Percentiles rank a stretch among this genome's conserved stretches.
Conservation (phyloP, 1,284 basidiomycete genomes). For the Athelia psychrophila region DNA sequence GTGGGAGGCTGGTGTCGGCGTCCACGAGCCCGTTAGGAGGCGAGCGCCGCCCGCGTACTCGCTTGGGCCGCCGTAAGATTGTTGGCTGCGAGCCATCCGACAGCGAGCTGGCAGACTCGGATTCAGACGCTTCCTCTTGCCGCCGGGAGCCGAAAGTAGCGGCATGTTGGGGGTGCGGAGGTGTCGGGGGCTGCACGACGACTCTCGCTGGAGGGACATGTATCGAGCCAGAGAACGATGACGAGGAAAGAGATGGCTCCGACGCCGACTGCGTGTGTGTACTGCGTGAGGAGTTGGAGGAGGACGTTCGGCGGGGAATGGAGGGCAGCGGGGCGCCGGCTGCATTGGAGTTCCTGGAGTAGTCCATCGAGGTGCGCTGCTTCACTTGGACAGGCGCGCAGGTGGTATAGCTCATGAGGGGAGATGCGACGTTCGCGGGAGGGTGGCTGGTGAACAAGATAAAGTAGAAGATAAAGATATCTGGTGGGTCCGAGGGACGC, state of each 20-base stretch:
- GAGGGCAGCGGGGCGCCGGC: slow-evolving; percentile 54
- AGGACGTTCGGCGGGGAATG: slow-evolving; percentile 45
- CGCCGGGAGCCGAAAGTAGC: not conserved
- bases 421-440: too few relatives aligned
- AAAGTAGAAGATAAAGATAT: not conserved
- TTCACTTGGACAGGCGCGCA: slow-evolving; percentile 33
- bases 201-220: slow-evolving; percentile 20
- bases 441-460: not conserved
- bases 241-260: slow-evolving; percentile 8
- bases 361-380: slow-evolving; percentile 33
- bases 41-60: slow-evolving; percentile 11
- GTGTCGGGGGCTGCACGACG: slow-evolving; percentile 30
- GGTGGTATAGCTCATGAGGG: slow-evolving; percentile 21
- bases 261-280: slow-evolving; percentile 10
- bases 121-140: not conserved
- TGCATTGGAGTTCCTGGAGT: slow-evolving; percentile 44
- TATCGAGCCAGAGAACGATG: slow-evolving; percentile 9
- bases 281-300: slow-evolving; percentile 17
- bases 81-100: slow-evolving; percentile 22
- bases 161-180: slow-evolving; percentile 13
- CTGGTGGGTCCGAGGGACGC: not conserved
- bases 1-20: too few relatives aligned
- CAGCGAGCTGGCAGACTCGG: slow-evolving; percentile 23
- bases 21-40: too few relatives aligned
- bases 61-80: slow-evolving; percentile 31